Conservation (phyloP, 2,329 filamentous ascomycete species). For the Stromatinia cepivora region DNA sequence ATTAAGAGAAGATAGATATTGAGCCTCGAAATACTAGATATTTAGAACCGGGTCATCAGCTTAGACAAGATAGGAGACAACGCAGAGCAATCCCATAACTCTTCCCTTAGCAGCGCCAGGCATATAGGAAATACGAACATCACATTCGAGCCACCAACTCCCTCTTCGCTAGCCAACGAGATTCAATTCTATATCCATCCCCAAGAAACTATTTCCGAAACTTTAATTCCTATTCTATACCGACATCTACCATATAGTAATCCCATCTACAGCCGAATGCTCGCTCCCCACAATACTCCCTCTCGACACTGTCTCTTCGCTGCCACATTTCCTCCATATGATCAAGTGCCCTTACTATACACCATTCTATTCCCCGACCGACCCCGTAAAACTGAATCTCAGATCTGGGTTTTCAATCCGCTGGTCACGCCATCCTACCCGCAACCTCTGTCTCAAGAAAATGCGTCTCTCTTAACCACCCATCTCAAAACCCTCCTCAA, state of each 20-base stretch:
- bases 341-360: constrained; percentile 25
- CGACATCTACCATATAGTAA: constrained; percentile 37
- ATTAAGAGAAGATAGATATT: not conserved
- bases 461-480: constrained; percentile 19
- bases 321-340: constrained; percentile 32
- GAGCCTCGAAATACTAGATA: not conserved
- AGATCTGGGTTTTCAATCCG: constrained; percentile 40
- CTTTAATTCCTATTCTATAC: constrained; percentile 33
- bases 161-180: not conserved
- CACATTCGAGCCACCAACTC: not conserved
- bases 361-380: constrained; percentile 40
- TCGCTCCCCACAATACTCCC: constrained; percentile 37
- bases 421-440: constrained; percentile 25
- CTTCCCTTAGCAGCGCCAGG: not conserved
- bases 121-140: too few relatives aligned
- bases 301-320: constrained; percentile 38
- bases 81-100: too few relatives aligned
- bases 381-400: constrained; percentile 37
- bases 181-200: constrained; percentile 27
- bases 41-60: not conserved
- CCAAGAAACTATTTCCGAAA: constrained; percentile 29
- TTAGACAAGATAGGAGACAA: not conserved
- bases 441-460: constrained; percentile 23
- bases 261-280: constrained; percentile 36
- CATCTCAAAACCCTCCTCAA: constrained; percentile 28